Conservation (phyloP, 306 rosid genomes). For the Elaeagnus macrophylla region DNA sequence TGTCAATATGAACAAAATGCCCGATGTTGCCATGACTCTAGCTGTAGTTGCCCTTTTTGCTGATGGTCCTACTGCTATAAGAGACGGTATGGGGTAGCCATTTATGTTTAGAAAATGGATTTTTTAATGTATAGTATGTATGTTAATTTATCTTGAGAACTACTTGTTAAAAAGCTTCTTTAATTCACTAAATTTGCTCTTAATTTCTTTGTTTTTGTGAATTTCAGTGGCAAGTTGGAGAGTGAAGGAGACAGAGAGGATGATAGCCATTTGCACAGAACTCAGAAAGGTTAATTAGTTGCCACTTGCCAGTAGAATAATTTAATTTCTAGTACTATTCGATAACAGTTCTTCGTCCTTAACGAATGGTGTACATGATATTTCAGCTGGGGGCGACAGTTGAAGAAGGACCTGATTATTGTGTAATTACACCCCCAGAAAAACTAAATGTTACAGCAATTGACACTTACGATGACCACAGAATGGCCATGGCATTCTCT, state of each 20-base stretch:
- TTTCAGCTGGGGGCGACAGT: conserved; percentile 93
- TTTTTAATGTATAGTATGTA: too few species aligned
- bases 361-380: not conserved
- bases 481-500: conserved; percentile 99
- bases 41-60: conserved; percentile 96
- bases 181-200: too few species aligned
- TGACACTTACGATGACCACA: conserved; percentile 97
- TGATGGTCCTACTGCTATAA: conserved; percentile 70
- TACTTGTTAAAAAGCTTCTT: too few species aligned
- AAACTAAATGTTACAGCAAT: conserved; percentile 63
- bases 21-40: conserved; percentile 99
- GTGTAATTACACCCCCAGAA: conserved; percentile 91
- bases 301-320: not conserved
- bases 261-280: conserved; percentile 98
- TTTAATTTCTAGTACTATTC: not conserved
- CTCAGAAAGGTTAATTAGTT: conserved; percentile 67
- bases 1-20: conserved; percentile 99
- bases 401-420: conserved; percentile 95
- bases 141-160: too few species aligned
- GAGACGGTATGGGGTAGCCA: conserved; percentile 65
- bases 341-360: not conserved
- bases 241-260: conserved; percentile 96
- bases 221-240: conserved; percentile 97
- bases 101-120: not conserved
- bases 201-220: conserved; percentile 1